Percentiles rank a stretch among this genome's conserved stretches.
Conservation (phyloP, 2,329 filamentous ascomycete genomes). For the Ceratocystis alfenasii region DNA sequence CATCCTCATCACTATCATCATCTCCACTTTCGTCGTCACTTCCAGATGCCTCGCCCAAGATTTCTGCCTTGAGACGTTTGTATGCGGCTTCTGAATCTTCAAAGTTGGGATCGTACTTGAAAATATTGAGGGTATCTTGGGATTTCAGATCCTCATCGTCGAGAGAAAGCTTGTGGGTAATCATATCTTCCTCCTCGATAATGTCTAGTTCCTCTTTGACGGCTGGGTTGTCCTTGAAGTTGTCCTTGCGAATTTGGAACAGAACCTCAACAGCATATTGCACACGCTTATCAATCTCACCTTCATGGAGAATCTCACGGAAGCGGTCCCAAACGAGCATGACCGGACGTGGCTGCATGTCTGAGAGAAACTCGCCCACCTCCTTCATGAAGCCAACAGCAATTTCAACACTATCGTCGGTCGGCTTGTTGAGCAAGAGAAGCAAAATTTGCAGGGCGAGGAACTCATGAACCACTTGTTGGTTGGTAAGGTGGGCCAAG, state of each 20-base stretch:
- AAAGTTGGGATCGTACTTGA: slow-evolving; percentile 85
- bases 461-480: slow-evolving; percentile 91
- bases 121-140: slow-evolving; percentile 83
- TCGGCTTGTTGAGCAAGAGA: slow-evolving; percentile 86
- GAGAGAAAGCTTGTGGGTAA: slow-evolving; percentile 74
- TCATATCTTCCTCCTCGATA: slow-evolving; percentile 95
- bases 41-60: slow-evolving; percentile 84
- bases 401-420: slow-evolving; percentile 95
- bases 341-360: slow-evolving; percentile 83
- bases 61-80: slow-evolving; percentile 80
- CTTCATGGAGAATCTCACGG: slow-evolving; percentile 86
- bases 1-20: slow-evolving; percentile 44
- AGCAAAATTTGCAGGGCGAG: slow-evolving; percentile 84
- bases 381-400: slow-evolving; percentile 87
- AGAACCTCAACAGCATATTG: slow-evolving; percentile 99
- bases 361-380: slow-evolving; percentile 85
- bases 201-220: slow-evolving; percentile 87
- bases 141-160: slow-evolving; percentile 68
- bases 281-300: slow-evolving; percentile 93
- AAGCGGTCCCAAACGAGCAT: slow-evolving; percentile 93
- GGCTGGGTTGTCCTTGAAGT: slow-evolving; percentile 87
- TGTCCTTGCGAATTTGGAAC: slow-evolving; percentile 91
- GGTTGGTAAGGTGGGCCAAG: slow-evolving; percentile 87
- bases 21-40: slow-evolving; percentile 59
- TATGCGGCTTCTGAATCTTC: slow-evolving; percentile 87